A percentile compares a stretch with the other conserved stretches of the same genome.
Evolutionary conservation across 495 filamentous ascomycete genomes (phyloP).

Genomic region (Barbatosphaeria neglecta): DNA sequence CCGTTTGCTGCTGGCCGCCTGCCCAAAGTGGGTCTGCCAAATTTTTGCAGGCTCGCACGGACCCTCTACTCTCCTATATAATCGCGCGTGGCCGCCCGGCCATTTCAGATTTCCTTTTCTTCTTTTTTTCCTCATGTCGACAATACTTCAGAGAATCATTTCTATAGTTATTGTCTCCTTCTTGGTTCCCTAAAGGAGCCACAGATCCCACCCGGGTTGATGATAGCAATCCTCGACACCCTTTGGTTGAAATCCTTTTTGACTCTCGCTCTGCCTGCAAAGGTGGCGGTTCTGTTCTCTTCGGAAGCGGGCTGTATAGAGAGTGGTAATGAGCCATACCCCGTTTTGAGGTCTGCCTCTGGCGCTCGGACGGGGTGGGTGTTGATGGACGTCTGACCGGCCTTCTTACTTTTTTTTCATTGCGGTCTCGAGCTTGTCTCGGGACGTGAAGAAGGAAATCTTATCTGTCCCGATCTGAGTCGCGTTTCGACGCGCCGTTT

Average conservation of each 20-base stretch:
- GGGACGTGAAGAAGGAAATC: conserved; percentile 30
- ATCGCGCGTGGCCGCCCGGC: background rate
- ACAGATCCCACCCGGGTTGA: conserved; percentile 54
- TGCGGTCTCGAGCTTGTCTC: conserved; percentile 25
- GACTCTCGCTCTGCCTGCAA: conserved; percentile 41
- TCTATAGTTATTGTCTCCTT: conserved; percentile 76
- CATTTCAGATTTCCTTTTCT: conserved; percentile 16
- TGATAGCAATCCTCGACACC: conserved; percentile 47
- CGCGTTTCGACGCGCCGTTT: too few species aligned
- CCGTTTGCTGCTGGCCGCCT: too few species aligned
- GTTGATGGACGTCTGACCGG: conserved; percentile 56
- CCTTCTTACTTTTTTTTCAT: conserved; percentile 32
- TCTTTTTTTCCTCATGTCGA: conserved; percentile 42
- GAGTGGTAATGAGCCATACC: conserved; percentile 56
- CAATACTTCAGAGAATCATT: conserved; percentile 77
- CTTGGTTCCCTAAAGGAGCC: conserved; percentile 65
- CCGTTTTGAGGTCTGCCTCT: conserved; percentile 37
- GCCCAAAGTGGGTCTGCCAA: too few species aligned
- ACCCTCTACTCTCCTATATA: conserved; percentile 28
- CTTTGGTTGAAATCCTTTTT: conserved; percentile 45
- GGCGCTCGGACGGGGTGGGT: conserved; percentile 46
- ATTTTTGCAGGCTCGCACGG: conserved; percentile 30
- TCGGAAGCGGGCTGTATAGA: conserved; percentile 33
- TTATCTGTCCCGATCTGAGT: background rate
- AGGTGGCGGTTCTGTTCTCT: conserved; percentile 29